Evolutionary conservation across 23 red algal genomes (phyloP).

Genomic region (Gracilaria gracilis): DNA sequence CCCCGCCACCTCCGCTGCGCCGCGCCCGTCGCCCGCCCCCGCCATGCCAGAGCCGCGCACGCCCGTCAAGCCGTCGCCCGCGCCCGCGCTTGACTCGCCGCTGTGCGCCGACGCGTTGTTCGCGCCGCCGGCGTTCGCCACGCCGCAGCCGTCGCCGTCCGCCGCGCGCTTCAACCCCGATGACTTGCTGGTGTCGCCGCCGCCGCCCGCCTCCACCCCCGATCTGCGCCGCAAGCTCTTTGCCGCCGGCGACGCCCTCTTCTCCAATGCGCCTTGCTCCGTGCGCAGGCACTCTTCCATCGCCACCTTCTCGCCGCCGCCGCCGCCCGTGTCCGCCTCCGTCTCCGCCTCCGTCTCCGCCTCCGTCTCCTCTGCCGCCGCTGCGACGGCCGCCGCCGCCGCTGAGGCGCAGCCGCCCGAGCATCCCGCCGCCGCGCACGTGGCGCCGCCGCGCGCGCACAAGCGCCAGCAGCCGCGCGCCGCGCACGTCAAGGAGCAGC

Average conservation of each 20-base stretch:
- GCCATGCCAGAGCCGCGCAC: not conserved
- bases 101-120: constrained; percentile 18
- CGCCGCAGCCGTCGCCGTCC: constrained; percentile 1
- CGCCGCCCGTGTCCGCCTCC: not conserved
- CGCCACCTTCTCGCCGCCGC: not conserved
- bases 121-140: not conserved
- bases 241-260: not conserved
- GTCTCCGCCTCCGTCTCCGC: too few species aligned
- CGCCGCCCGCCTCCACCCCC: constrained; percentile 30
- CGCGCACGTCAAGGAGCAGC: not conserved
- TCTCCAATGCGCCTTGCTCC: not conserved
- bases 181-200: constrained; percentile 39
- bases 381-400: not conserved
- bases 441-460: not conserved
- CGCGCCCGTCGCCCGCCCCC: not conserved
- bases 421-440: not conserved
- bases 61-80: not conserved
- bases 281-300: not conserved
- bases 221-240: constrained; percentile 52
- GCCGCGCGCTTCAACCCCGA: constrained; percentile 52
- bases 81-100: not conserved
- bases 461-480: too few species aligned
- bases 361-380: too few species aligned
- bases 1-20: too few species aligned
- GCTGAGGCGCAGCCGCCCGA: too few species aligned